Conservation (phyloP, 164 flowering plant genomes). For the Kingdonia uniflora region DNA sequence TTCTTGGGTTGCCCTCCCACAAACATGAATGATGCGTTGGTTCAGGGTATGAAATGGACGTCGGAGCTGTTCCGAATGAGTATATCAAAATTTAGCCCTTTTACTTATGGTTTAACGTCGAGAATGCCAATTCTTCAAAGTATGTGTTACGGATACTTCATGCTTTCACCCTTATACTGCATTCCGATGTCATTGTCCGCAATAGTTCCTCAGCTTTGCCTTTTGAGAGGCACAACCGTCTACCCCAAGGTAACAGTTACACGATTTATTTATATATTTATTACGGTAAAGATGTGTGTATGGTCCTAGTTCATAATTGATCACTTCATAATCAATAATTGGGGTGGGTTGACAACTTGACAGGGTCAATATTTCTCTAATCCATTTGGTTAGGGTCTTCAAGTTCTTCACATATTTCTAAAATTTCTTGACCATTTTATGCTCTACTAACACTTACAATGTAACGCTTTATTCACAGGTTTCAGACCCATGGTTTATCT, state of each 20-base stretch:
- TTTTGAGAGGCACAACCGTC: conserved; percentile 11
- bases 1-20: conserved; percentile 14
- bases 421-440: too few relatives aligned
- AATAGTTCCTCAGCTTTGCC: conserved; percentile 14
- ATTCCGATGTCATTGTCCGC: conserved; percentile 7
- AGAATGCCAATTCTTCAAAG: conserved; percentile 11
- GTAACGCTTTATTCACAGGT: too few relatives aligned
- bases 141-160: conserved; percentile 8
- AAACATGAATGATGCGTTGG: conserved; percentile 10
- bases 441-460: too few relatives aligned
- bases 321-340: too few relatives aligned
- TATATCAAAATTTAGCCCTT: too few relatives aligned
- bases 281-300: too few relatives aligned
- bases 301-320: too few relatives aligned
- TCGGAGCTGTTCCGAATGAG: too few relatives aligned
- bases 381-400: neutral
- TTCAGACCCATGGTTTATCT: conserved; percentile 20
- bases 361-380: neutral
- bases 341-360: too few relatives aligned
- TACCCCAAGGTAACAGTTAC: conserved; percentile 17
- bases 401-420: too few relatives aligned
- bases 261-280: neutral
- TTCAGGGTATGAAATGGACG: conserved; percentile 16
- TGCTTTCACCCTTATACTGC: conserved; percentile 7
- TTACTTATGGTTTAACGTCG: too few relatives aligned